phyloP scores from a whole-genome alignment of 169 alveolate genomes.

The Cryptosporidium tyzzeri region DNA sequence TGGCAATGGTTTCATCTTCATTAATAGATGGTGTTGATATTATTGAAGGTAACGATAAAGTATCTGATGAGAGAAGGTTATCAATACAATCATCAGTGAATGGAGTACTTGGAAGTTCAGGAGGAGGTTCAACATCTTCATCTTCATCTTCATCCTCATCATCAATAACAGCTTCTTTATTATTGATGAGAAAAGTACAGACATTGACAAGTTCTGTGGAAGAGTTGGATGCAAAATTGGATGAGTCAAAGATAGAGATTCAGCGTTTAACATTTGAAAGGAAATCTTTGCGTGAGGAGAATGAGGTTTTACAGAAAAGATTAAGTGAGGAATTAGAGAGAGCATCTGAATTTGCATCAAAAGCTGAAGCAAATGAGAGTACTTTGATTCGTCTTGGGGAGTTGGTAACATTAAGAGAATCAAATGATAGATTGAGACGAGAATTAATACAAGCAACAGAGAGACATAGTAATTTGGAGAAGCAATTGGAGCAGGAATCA shows the following conservation, averaged over 20 bases:
- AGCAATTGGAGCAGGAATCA: slow-evolving; percentile 37
- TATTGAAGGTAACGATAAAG: slow-evolving; percentile 14
- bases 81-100: not conserved
- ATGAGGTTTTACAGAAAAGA: slow-evolving; percentile 47
- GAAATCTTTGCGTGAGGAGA: slow-evolving; percentile 60
- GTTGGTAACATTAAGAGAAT: slow-evolving; percentile 62
- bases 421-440: slow-evolving; percentile 64
- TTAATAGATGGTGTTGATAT: not conserved
- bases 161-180: slow-evolving; percentile 35
- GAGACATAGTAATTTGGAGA: slow-evolving; percentile 45
- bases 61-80: not conserved
- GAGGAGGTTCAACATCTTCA: not conserved
- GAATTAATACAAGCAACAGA: slow-evolving; percentile 57
- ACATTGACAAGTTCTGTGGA: slow-evolving; percentile 42
- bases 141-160: slow-evolving; percentile 15
- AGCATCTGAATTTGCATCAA: slow-evolving; percentile 60
- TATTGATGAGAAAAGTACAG: slow-evolving; percentile 58
- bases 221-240: slow-evolving; percentile 65
- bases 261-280: slow-evolving; percentile 57
- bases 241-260: slow-evolving; percentile 62
- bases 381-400: slow-evolving; percentile 69
- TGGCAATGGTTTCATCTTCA: slow-evolving; percentile 2
- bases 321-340: slow-evolving; percentile 41
- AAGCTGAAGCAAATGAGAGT: slow-evolving; percentile 62
- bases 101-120: not conserved